These are phyloP conservation scores for Elymus sibiricus DNA, from an alignment of 176 grass and related monocot species.

Conservation along the genomic window DNA sequence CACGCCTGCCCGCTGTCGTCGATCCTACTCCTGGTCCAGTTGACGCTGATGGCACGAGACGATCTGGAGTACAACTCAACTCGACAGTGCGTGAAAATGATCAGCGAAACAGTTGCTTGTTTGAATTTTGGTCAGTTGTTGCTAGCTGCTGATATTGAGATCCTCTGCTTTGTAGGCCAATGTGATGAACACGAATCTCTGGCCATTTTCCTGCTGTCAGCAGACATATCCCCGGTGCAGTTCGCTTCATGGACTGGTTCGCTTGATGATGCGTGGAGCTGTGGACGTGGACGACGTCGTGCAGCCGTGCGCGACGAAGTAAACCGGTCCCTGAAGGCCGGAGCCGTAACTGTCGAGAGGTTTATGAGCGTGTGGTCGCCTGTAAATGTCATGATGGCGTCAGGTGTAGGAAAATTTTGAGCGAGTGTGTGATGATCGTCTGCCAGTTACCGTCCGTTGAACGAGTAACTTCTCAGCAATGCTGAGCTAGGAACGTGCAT, in stretches of 20 bases:
- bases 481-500: not conserved
- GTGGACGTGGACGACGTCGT: not conserved
- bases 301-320: not conserved
- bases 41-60: not conserved
- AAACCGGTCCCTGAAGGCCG: not conserved
- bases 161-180: not conserved
- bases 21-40: not conserved
- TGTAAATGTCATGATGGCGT: constrained; percentile 19
- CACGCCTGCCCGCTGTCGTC: not conserved
- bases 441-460: not conserved
- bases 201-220: not conserved
- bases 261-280: not conserved
- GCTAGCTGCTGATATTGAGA: not conserved
- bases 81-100: not conserved
- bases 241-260: not conserved
- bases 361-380: not conserved
- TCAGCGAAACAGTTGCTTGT: not conserved
- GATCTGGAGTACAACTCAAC: not conserved
- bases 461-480: not conserved
- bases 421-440: not conserved
- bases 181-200: not conserved
- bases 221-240: not conserved
- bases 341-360: not conserved
- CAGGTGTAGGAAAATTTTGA: not conserved
- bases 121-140: not conserved